A percentile compares a stretch with the other conserved stretches of the same genome.
phyloP scores from a whole-genome alignment of 495 filamentous ascomycete genomes.

The Penicillium taxi region DNA sequence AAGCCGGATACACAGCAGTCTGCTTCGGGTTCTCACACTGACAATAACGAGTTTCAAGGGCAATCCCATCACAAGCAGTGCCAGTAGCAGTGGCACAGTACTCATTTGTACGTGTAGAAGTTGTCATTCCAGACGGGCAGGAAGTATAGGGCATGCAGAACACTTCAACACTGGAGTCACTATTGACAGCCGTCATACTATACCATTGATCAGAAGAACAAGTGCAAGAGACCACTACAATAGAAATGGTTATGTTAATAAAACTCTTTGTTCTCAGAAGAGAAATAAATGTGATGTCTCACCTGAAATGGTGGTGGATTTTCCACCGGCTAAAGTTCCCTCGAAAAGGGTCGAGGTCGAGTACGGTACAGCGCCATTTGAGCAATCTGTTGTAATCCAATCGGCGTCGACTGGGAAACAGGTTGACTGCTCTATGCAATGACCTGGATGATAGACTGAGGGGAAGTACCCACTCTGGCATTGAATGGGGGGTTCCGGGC shows the following conservation, averaged over 20 bases:
- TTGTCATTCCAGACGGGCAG: conserved; percentile 19
- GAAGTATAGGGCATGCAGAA: conserved; percentile 22
- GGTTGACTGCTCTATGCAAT: conserved; percentile 19
- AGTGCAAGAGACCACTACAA: conserved; percentile 18
- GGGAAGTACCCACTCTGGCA: conserved; percentile 19
- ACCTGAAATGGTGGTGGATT: conserved; percentile 16
- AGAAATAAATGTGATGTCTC: conserved; percentile 3
- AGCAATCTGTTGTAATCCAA: conserved; percentile 24
- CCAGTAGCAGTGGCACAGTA: conserved; percentile 14
- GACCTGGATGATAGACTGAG: conserved; percentile 23
- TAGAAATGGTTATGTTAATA: too few relatives aligned
- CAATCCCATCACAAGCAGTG: conserved; percentile 4
- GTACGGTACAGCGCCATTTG: conserved; percentile 18
- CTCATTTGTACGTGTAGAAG: conserved; percentile 6
- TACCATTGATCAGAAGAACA: conserved; percentile 21
- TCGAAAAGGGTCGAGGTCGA: conserved; percentile 17
- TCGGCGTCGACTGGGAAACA: conserved; percentile 18
- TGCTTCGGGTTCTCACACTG: conserved; percentile 9
- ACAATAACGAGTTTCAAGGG: conserved; percentile 8
- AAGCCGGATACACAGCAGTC: conserved; percentile 14
- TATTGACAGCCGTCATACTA: conserved; percentile 10
- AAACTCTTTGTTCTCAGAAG: background rate
- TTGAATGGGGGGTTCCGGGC: conserved; percentile 8
- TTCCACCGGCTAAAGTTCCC: conserved; percentile 16
- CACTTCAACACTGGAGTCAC: conserved; percentile 6